Percentiles rank a stretch among this genome's conserved stretches.
These are phyloP conservation scores for Plectosphaerella sp. DNA, from an alignment of 2,329 filamentous ascomycete species.

Conservation along the genomic window DNA sequence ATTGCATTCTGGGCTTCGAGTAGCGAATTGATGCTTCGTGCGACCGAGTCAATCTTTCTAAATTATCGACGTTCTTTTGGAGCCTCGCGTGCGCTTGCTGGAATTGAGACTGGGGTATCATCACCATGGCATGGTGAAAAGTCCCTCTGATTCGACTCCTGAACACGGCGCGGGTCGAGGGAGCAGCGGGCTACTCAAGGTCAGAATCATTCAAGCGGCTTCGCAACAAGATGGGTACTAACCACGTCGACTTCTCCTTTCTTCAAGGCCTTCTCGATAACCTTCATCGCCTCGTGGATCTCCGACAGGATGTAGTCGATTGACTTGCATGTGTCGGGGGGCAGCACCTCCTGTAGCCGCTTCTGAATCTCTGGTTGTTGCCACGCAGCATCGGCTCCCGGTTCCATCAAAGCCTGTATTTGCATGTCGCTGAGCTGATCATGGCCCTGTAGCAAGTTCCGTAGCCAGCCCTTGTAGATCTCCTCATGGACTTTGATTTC, in stretches of 20 bases:
- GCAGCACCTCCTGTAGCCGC: neutral
- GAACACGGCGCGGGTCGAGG: neutral
- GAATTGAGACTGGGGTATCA: neutral
- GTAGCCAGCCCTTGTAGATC: neutral
- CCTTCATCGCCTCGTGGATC: neutral
- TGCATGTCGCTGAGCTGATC: neutral
- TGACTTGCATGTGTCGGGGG: neutral
- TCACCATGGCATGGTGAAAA: neutral
- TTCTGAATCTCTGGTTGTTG: neutral
- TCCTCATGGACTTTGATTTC: neutral
- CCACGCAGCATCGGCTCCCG: neutral
- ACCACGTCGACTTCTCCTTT: conserved; percentile 1
- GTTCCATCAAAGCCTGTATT: neutral
- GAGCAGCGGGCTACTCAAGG: no score
- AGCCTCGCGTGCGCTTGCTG: neutral
- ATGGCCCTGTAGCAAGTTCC: neutral
- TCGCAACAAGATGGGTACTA: neutral
- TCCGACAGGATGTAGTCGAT: neutral
- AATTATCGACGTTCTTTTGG: neutral
- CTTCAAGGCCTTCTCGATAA: neutral
- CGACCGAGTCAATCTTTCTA: neutral
- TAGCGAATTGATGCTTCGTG: neutral
- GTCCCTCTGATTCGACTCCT: neutral
- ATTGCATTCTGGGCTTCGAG: no score
- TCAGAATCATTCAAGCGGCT: neutral